These are phyloP conservation scores for Stropharia rugosoannulata DNA, from an alignment of 768 basidiomycete species.

Conservation along the genomic window DNA sequence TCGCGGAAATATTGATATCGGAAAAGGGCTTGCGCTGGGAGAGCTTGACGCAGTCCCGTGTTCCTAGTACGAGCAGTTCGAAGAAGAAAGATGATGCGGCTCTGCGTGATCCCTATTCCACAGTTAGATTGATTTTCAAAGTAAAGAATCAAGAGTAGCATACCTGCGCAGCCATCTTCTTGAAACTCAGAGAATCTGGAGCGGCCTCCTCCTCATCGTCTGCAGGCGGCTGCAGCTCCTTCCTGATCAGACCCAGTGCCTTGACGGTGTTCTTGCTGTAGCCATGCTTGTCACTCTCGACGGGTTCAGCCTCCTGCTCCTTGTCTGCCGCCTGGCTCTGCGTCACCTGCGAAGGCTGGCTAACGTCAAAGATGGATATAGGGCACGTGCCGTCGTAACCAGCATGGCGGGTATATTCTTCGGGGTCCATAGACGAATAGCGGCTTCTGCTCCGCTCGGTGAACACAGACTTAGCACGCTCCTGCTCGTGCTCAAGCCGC, in stretches of 20 bases:
- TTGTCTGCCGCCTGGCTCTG: slow-evolving; percentile 41
- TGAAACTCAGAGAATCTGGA: slow-evolving; percentile 75
- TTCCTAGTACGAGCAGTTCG: slow-evolving; percentile 91
- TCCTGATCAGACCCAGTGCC: slow-evolving; percentile 73
- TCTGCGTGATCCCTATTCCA: slow-evolving; percentile 74
- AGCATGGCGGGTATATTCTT: slow-evolving; percentile 43
- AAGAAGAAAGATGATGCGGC: slow-evolving; percentile 98
- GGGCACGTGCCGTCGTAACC: slow-evolving; percentile 74
- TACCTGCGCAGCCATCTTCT: slow-evolving; percentile 76
- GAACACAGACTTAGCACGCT: slow-evolving; percentile 47
- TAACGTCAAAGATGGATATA: slow-evolving; percentile 78
- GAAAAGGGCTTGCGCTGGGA: slow-evolving; percentile 74
- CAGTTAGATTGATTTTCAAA: background rate
- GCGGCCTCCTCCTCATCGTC: slow-evolving; percentile 36
- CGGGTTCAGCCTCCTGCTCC: slow-evolving; percentile 15
- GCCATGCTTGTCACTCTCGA: slow-evolving; percentile 54
- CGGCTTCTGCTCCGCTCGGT: slow-evolving; percentile 48
- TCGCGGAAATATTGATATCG: slow-evolving; percentile 82
- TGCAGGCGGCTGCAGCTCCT: slow-evolving; percentile 59
- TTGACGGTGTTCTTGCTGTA: slow-evolving; percentile 91
- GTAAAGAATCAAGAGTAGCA: background rate
- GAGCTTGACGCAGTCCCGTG: slow-evolving; percentile 86
- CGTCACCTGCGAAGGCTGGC: slow-evolving; percentile 47
- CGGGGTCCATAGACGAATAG: slow-evolving; percentile 65
- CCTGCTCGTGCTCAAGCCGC: slow-evolving; percentile 40